Base-by-base conservation (phyloP, 257 asterid species). In the Echites panduratus region DNA sequence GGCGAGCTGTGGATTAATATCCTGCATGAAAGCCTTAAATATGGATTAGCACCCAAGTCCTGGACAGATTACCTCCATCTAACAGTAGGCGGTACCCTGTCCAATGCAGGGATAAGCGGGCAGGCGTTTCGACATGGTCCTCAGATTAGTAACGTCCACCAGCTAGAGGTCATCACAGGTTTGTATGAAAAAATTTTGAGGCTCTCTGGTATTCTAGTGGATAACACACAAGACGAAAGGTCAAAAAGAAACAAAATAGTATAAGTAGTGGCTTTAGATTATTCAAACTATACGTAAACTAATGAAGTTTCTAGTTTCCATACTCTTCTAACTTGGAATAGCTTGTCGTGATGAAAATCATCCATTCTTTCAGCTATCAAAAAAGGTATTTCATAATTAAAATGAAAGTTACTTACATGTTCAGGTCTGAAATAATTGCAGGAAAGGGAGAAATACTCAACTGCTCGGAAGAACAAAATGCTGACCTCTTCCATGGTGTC, bases 91-190 rank as follows among this genome's bases (percentile, higher is more conserved):
- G 98, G 98, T 32, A 93, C 98, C 19, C 70, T 93, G 79, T 89
- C 97, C 29, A 89, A 93, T 76, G 97, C 94, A 4, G 98, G 98
- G 62, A 88, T 94, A 56, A 94, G 98, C 13, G 98, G 97, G 9
- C 98, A 94, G 74, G 96, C 98, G 5, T 94, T 94, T 73, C 85
- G 84, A 40, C 96, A 91, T 48, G 98, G 98, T 82, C 98, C 98
- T 4, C 98, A 94, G 73, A 94, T 91, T 83, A 91, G 90, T 67
- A 94, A 94, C 56, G 97, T 94, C 70, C 81, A 71, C 70, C 97
- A 88, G 86, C 91, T 94, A 2, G 95, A 94, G 66, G 97, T 94
- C 52, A 88, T 94, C 76, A 91, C 98, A 89, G 98, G 98, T 91
- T 71, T 64, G 90, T 83, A 67, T 56, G 32, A 27, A 35, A n/a